Base-by-base conservation (phyloP, 2,329 filamentous ascomycete genomes). In the Exophiala lecanii-corni region DNA sequence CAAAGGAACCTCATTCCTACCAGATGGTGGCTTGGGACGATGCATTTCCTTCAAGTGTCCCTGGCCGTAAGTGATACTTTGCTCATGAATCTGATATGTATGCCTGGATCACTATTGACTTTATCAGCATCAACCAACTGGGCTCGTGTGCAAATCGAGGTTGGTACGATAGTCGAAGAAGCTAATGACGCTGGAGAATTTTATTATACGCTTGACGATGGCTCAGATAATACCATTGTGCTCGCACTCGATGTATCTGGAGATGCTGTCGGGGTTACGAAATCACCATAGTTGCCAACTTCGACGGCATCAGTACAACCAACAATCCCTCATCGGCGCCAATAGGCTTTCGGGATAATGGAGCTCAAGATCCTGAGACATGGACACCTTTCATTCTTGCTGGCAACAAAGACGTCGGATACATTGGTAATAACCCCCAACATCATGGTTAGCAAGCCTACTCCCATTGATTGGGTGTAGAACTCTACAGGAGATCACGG, bases 401-500 rank as follows among this genome's bases (percentile, higher is more conserved):
- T 16, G 62, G 61, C 10, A 59, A 61, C 3, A 50, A 55, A 3
- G 63, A 59, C 50, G 64, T 59, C 53, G 23, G 23, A 26, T 64
- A 62, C 4, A 66, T 62, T 35, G 43, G 43, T 23, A 46, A 46
- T 25, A 61, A 56, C 18, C 58, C 56, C 2, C 60, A 61, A 4
- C 50, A 57, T 59, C 62, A 44, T 68, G 65, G 66, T 68, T 68
- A 64, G 61, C 67, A 37, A 59, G 63, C 30, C 64, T 59, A 35
- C 53, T 68, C 32, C 57, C 56, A 2, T 60, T 58, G 2, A 49
- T 69, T 5, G 62, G 61, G 2, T 62, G 63, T 34, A 63, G 71
- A 9, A 64, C 62, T 1, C 54, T 75, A 0, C 66, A 66, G 39
- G 63, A 73, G 20, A 60, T 75, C n/a, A 62, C 67, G 6, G 23